phyloP scores from a whole-genome alignment of 306 rosid genomes.

The Purshia tridentata region DNA sequence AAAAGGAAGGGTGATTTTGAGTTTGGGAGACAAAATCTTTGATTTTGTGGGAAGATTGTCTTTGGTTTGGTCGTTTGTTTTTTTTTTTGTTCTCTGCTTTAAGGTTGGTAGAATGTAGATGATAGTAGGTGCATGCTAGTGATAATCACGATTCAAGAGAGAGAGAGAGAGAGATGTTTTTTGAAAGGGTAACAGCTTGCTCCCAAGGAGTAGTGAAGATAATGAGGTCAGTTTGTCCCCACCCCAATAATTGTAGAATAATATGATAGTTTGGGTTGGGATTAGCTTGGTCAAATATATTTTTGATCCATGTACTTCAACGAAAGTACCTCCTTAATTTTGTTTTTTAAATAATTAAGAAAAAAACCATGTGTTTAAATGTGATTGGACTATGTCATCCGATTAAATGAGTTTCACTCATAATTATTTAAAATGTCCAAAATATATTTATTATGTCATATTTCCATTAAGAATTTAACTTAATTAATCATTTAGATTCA shows the following conservation, averaged over 20 bases:
- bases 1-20: slow-evolving; percentile 55
- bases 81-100: slow-evolving; percentile 23
- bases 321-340: too few relatives aligned
- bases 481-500: too few relatives aligned
- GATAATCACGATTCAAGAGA: slow-evolving; percentile 42
- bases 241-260: slow-evolving; percentile 73
- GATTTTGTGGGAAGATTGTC: slow-evolving; percentile 71
- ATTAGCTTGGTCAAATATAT: slow-evolving; percentile 27
- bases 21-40: slow-evolving; percentile 70
- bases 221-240: slow-evolving; percentile 51
- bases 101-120: slow-evolving; percentile 43
- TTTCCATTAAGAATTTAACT: too few relatives aligned
- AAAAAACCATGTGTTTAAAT: too few relatives aligned
- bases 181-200: slow-evolving; percentile 71
- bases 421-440: too few relatives aligned
- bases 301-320: too few relatives aligned
- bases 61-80: slow-evolving; percentile 33
- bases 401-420: too few relatives aligned
- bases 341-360: too few relatives aligned
- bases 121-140: slow-evolving; percentile 43
- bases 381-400: too few relatives aligned
- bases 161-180: slow-evolving; percentile 20
- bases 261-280: slow-evolving; percentile 43
- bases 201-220: slow-evolving; percentile 41
- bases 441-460: too few relatives aligned